Base-by-base conservation (phyloP, 345 rosid genomes). In the Hibiscus trionum region DNA sequence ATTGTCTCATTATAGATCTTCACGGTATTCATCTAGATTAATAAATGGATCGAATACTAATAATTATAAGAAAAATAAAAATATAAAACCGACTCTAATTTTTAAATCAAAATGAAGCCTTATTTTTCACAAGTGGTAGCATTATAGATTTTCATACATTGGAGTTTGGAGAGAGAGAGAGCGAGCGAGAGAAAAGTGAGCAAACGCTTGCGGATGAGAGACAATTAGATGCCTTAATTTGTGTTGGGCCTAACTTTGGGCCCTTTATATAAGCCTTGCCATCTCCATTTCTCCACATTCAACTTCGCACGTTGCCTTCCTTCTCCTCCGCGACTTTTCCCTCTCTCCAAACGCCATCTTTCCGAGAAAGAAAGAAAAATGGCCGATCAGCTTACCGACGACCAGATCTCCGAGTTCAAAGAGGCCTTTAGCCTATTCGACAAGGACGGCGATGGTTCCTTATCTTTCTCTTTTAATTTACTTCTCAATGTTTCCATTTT, bases 211-310 rank as follows among this genome's bases (percentile, higher is more conserved):
- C 33, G 61, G 55, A 42, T 19, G 35, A 21, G 69, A 62, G 31
- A 72, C 61, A 62, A 72, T 62, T 68, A 1, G 75, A 49, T 62
- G 52, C 75, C 61, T 50, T 44, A 24, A 55, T 62, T 61, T 49
- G 55, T 53, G 61, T 49, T 46, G 68, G 75, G 75, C 69, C 73
- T 59, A 62, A 29, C 24, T 61, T 50, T 52, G 69, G 70, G 49
- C 61, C 47, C 6, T 7, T 29, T 72, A 72, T 72, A 72, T 56
- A 26, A 21, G 15, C 14, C 50, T 17, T 19, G 11, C 24, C 69
- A 52, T 8, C 11, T 9, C 27, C 5, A 1, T 1, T 10, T 63
- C 63, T 61, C 29, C 17, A 60, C 68, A 49, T 33, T 53, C 69
- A 47, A 39, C 66, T 19, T 52, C 56, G 56, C 2, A 52, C 56